These are phyloP conservation scores for Suillus plorans DNA, from an alignment of 768 basidiomycete species.

Conservation along the genomic window DNA sequence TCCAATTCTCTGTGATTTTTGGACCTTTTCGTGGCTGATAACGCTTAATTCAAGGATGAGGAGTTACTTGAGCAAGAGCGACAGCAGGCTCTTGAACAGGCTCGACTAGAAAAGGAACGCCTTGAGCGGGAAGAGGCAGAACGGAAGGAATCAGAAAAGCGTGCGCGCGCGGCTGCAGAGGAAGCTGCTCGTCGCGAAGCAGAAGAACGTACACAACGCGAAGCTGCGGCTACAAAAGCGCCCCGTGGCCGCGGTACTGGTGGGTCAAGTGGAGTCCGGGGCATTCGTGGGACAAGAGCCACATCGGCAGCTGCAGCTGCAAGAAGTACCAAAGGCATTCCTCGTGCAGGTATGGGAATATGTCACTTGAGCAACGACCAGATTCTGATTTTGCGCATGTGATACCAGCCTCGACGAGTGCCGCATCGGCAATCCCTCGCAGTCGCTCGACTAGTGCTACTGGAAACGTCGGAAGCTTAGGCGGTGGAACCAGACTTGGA, in stretches of 20 bases:
- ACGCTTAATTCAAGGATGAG: constrained; percentile 51
- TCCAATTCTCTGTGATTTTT: too few relatives aligned
- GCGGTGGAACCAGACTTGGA: constrained; percentile 21
- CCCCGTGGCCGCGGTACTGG: constrained; percentile 44
- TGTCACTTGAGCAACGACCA: neutral
- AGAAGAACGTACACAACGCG: constrained; percentile 49
- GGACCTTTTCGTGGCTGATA: neutral
- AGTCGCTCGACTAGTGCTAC: constrained; percentile 27
- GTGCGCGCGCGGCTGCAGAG: constrained; percentile 28
- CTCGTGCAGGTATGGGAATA: constrained; percentile 35
- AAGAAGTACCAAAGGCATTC: constrained; percentile 45
- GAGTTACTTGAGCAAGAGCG: constrained; percentile 47
- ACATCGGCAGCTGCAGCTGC: constrained; percentile 46
- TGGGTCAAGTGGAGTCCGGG: constrained; percentile 59
- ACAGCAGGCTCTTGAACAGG: constrained; percentile 27
- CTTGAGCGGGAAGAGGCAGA: constrained; percentile 35
- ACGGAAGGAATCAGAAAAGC: constrained; percentile 41
- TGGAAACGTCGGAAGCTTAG: constrained; percentile 18
- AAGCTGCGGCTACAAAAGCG: constrained; percentile 34
- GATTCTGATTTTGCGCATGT: neutral
- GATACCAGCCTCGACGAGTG: constrained; percentile 14
- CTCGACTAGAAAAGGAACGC: constrained; percentile 28
- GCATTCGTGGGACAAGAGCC: constrained; percentile 70
- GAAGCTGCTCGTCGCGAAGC: constrained; percentile 41
- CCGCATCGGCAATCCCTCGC: constrained; percentile 18